A percentile compares a stretch with the other conserved stretches of the same genome.
Conservation (phyloP, 768 basidiomycete genomes). For the Ephemerocybe angulata region DNA sequence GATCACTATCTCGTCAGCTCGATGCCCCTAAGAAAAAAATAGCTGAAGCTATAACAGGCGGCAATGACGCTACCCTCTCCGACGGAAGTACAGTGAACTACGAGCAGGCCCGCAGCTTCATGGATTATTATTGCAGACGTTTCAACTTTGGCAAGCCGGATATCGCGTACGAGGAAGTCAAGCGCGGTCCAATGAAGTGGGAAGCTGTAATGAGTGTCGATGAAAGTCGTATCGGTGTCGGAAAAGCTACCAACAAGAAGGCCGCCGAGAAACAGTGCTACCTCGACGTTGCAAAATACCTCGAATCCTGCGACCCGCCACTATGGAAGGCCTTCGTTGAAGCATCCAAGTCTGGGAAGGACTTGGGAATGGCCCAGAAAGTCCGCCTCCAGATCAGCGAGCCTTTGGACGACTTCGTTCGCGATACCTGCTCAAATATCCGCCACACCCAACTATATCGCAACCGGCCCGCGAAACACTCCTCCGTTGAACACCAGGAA, state of each 20-base stretch:
- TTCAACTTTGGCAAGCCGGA: conserved; percentile 75
- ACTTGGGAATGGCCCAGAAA: conserved; percentile 68
- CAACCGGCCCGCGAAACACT: conserved; percentile 47
- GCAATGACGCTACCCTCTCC: conserved; percentile 39
- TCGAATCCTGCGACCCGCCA: conserved; percentile 76
- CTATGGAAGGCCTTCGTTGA: conserved; percentile 73
- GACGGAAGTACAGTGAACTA: conserved; percentile 63
- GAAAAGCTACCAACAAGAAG: conserved; percentile 67
- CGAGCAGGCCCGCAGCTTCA: conserved; percentile 80
- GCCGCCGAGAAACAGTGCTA: conserved; percentile 67
- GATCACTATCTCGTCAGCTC: conserved; percentile 25
- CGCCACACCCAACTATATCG: conserved; percentile 59
- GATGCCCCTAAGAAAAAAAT: conserved; percentile 33
- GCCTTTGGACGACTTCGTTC: conserved; percentile 62
- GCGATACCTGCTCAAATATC: conserved; percentile 66
- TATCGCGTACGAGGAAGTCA: conserved; percentile 46
- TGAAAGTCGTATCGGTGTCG: conserved; percentile 79
- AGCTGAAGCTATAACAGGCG: conserved; percentile 17
- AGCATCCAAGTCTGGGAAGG: conserved; percentile 60
- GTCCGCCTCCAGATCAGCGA: conserved; percentile 65
- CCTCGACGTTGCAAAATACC: conserved; percentile 83
- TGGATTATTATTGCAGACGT: conserved; percentile 90
- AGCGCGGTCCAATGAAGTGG: conserved; percentile 43
- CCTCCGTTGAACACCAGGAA: conserved; percentile 1
- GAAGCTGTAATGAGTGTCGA: conserved; percentile 74